phyloP scores from a whole-genome alignment of 208 protist genomes.

The Trypanosoma mega region DNA sequence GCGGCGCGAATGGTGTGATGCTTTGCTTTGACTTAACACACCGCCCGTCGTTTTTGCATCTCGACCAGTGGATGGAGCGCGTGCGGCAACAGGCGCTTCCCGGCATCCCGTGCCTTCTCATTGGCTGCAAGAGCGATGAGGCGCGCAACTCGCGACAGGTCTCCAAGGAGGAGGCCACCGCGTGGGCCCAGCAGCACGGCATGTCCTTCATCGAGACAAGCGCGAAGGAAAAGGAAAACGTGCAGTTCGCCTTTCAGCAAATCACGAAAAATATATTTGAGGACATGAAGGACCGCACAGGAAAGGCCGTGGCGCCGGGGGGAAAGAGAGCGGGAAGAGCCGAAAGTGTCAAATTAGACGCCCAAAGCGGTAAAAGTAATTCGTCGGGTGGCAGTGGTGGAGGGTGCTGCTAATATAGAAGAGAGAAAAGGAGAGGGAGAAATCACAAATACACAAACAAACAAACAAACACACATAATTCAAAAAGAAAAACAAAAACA shows the following conservation, averaged over 20 bases:
- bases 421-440: not conserved
- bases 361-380: conserved; percentile 12
- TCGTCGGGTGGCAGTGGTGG: conserved; percentile 26
- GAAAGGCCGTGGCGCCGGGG: conserved; percentile 33
- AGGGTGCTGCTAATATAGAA: conserved; percentile 35
- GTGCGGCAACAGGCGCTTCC: conserved; percentile 90
- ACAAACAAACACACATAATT: not conserved
- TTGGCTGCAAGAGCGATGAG: conserved; percentile 97
- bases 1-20: conserved; percentile 92
- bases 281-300: conserved; percentile 87
- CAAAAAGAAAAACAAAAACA: not conserved
- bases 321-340: conserved; percentile 42
- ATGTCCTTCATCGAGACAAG: conserved; percentile 91
- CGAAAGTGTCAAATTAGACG: conserved; percentile 62
- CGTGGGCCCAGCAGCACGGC: conserved; percentile 79
- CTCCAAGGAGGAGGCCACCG: conserved; percentile 79
- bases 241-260: conserved; percentile 91
- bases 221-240: conserved; percentile 92
- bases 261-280: conserved; percentile 89
- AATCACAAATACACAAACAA: not conserved
- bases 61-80: conserved; percentile 98
- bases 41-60: conserved; percentile 94
- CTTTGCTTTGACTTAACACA: conserved; percentile 98
- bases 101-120: conserved; percentile 93
- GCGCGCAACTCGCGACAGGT: conserved; percentile 82